These are phyloP conservation scores for Psidium guajava DNA, from an alignment of 345 rosid species.

Conservation along the genomic window DNA sequence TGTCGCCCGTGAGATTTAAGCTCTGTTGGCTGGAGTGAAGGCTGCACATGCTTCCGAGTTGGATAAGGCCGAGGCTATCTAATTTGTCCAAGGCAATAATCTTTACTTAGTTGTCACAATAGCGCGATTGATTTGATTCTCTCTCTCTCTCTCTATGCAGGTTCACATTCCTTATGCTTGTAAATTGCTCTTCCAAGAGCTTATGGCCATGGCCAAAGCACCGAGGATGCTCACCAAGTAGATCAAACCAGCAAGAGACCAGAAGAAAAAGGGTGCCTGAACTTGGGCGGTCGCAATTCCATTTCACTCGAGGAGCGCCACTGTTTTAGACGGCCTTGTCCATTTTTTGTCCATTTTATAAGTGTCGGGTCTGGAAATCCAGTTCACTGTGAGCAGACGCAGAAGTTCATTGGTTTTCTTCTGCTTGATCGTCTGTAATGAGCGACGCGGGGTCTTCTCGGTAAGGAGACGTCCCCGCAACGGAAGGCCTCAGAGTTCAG, in stretches of 20 bases:
- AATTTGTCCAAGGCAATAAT: not conserved
- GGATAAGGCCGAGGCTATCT: not conserved
- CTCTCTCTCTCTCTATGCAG: conserved; percentile 16
- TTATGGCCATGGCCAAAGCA: conserved; percentile 99
- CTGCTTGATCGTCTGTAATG: not conserved
- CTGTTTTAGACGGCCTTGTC: not conserved
- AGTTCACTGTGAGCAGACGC: too few species aligned
- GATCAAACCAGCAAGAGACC: conserved; percentile 27
- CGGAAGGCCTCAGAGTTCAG: not conserved
- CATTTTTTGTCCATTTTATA: too few species aligned
- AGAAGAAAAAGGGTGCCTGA: conserved; percentile 55
- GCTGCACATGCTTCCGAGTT: not conserved
- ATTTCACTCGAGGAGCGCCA: not conserved
- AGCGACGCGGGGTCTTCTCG: not conserved
- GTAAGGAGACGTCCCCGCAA: not conserved
- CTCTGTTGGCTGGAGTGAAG: not conserved
- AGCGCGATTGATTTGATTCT: not conserved
- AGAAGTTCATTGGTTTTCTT: too few species aligned
- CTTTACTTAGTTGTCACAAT: not conserved
- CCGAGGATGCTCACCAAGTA: conserved; percentile 90
- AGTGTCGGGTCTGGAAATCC: not conserved
- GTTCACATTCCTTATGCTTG: conserved; percentile 94
- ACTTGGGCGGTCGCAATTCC: not conserved
- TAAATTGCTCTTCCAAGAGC: conserved; percentile 92
- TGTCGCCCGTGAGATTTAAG: not conserved